A percentile compares a stretch with the other conserved stretches of the same genome.
Conservation (phyloP, 371 early-diverging fungal species). For the Umbelopsis sp. region DNA sequence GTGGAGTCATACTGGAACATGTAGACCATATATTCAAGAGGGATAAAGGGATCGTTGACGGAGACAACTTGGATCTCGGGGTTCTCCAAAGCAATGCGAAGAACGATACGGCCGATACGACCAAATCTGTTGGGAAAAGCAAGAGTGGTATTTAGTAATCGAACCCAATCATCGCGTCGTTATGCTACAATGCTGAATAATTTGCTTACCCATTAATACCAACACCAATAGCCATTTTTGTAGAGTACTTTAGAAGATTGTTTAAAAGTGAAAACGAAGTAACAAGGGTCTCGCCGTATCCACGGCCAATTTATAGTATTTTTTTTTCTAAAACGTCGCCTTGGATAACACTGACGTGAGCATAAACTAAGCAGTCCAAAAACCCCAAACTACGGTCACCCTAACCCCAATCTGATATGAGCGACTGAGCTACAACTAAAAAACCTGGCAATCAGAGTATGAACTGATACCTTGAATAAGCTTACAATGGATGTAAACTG, state of each 20-base stretch:
- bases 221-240: slow-evolving; percentile 15
- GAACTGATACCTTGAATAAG: not conserved
- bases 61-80: slow-evolving; percentile 86
- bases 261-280: not conserved
- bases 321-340: not conserved
- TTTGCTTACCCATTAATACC: slow-evolving; percentile 11
- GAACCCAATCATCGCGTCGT: not conserved
- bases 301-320: not conserved
- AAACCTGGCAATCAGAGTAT: no score
- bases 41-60: slow-evolving; percentile 99
- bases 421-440: slow-evolving; percentile 9
- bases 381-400: slow-evolving; percentile 14
- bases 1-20: slow-evolving; percentile 98
- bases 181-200: not conserved
- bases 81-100: slow-evolving; percentile 86
- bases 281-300: not conserved
- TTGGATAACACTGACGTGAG: slow-evolving; percentile 5
- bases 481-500: not conserved
- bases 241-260: not conserved
- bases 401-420: slow-evolving; percentile 19
- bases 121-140: slow-evolving; percentile 60
- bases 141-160: not conserved
- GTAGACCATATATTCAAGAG: slow-evolving; percentile 96
- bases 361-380: slow-evolving; percentile 2
- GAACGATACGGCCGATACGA: slow-evolving; percentile 98